A percentile compares a stretch with the other conserved stretches of the same genome.
phyloP scores from a whole-genome alignment of 2,329 filamentous ascomycete genomes.

The Cytospora schulzeri region DNA sequence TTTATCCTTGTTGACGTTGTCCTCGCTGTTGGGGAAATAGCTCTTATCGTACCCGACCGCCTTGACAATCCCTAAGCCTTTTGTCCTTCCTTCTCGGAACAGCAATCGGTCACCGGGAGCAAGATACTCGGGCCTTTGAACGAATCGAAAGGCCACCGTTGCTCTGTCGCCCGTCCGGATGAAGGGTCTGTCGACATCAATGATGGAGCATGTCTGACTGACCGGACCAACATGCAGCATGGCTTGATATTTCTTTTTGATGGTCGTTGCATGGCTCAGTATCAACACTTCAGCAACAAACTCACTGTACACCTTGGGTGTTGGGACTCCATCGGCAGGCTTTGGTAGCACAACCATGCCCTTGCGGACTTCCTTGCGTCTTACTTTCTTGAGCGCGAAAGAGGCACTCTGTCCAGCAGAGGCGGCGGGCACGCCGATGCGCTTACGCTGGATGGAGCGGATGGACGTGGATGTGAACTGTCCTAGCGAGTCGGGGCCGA shows the following conservation, averaged over 20 bases:
- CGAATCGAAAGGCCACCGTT: conserved; percentile 89
- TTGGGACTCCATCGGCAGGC: conserved; percentile 65
- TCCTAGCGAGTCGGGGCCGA: conserved; percentile 88
- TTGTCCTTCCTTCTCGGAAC: conserved; percentile 92
- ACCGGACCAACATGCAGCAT: conserved; percentile 97
- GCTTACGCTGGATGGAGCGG: conserved; percentile 91
- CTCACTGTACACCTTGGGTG: conserved; percentile 71
- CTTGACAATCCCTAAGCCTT: conserved; percentile 94
- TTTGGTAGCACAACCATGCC: conserved; percentile 96
- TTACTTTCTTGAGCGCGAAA: conserved; percentile 84
- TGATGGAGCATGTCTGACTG: conserved; percentile 93
- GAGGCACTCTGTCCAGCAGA: conserved; percentile 91
- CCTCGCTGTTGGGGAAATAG: conserved; percentile 31
- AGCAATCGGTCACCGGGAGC: conserved; percentile 85
- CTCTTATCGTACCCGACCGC: conserved; percentile 79
- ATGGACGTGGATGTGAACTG: conserved; percentile 87
- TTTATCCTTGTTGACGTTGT: not conserved
- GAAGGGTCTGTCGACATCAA: conserved; percentile 94
- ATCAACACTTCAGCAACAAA: conserved; percentile 90
- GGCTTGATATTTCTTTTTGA: conserved; percentile 94
- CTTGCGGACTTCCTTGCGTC: conserved; percentile 91
- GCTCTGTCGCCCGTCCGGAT: conserved; percentile 95
- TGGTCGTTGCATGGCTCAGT: conserved; percentile 92
- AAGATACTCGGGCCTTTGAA: conserved; percentile 91
- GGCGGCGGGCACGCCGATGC: conserved; percentile 83